Evolutionary conservation across 148 eudicot genomes (phyloP), one percentile per base, ranked within the genome.

Genomic region (Bassia scoparia): DNA sequence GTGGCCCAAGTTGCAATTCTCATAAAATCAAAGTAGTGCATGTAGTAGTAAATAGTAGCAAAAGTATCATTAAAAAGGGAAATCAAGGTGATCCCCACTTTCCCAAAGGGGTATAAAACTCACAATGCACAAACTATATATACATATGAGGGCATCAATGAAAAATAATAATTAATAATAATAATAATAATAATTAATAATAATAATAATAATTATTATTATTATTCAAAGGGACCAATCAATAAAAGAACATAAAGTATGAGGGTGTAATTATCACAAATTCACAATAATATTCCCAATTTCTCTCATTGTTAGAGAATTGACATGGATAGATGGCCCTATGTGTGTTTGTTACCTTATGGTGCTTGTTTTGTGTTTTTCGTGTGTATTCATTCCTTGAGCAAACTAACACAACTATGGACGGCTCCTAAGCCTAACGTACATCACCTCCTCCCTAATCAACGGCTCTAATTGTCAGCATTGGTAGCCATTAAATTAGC

Each of bases 31-130:
- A 41, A 41, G 69, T 41, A 41, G 69, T 41, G 33, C 26, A 66
- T 66, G 29, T 66, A 37, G 53, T 41, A 43, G 27, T 14, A 14
- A 24, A 7, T 38, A 38, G 10, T 30, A 24, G 7, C 14, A 12
- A 7, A 21, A 10, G 8, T 64, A 38, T 10, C 68, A 64, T 33
- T 11, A 15, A 8, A n/a, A 37, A 43, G 68, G n/a, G 38, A 59
- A 43, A 21, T 44, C 26, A 7, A 33, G 13, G 61, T 46, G 43
- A 29, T 60, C 55, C 61, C 82, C 73, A 82, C 82, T 78, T 85
- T 82, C 86, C 84, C 29, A 78, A 85, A 85, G 66, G 61, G 68
- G 88, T 43, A 85, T 80, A 72, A 74, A 80, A 52, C 56, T 52
- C 5, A 21, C n/a, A n/a, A n/a, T n/a, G n/a, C n/a, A n/a, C n/a